Base-by-base conservation (phyloP, 176 grass and related monocot species). In the Oryza rufipogon region DNA sequence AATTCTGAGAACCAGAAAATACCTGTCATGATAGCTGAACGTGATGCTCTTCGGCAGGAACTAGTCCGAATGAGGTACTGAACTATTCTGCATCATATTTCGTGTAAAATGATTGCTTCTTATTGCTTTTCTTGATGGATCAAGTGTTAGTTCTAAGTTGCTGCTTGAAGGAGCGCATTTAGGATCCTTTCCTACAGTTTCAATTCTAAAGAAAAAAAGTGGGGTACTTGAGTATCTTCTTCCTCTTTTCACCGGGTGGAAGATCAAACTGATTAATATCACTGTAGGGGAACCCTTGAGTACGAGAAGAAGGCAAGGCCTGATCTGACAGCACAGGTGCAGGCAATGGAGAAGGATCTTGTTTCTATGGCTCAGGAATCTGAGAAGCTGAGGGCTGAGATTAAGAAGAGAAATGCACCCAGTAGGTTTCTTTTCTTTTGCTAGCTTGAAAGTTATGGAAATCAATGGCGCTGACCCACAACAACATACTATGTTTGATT, bases 321-420 rank as follows among this genome's bases (percentile, higher is more conserved):
- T 44, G 82, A 90, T 26, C 65, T 85, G 46, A 70, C 32, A 25
- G 85, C 71, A 68, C 88, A 88, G 66, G 88, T 87, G 52, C 85
- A 83, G 72, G 74, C 74, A 73, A 85, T 90, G 91, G 91, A 93
- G 85, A 93, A 88, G n/a, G 88, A 93, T 90, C 88, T 93, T 28
- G 85, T 93, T 17, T 71, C 82, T 47, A 88, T 90, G 88, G 88
- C 91, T 77, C 89, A 88, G 45, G 92, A 91, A 19, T 72, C 87
- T 41, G 89, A 94, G 86, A 91, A 78, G 76, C 88, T 94, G 25
- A 94, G 92, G 75, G 79, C 89, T 64, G 86, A 94, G 36, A 48
- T 91, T 74, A 86, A 88, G 22, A 94, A 83, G 80, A 88, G 86
- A 84, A 88, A 41, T 66, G 66, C 66, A 56, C 76, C 82, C 68